A percentile compares a stretch with the other conserved stretches of the same genome.
phyloP scores from a whole-genome alignment of 2,329 filamentous ascomycete species.

The Drechslerella stenobrocha region DNA sequence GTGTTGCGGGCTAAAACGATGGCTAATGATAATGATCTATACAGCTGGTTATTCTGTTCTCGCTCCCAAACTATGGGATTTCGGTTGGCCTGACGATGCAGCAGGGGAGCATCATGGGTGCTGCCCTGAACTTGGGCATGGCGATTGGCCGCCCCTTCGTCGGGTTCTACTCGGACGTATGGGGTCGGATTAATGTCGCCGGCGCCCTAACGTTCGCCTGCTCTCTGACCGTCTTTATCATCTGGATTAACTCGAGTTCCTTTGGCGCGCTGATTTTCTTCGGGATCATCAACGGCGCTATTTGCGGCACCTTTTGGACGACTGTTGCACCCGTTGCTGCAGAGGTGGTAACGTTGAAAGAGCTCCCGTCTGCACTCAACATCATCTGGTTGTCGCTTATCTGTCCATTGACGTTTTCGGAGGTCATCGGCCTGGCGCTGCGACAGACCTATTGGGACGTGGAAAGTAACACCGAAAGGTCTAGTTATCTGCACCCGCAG shows the following conservation, averaged over 20 bases:
- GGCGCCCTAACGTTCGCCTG: slow-evolving; percentile 66
- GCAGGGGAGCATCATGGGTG: slow-evolving; percentile 72
- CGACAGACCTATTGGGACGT: slow-evolving; percentile 53
- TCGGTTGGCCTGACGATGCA: slow-evolving; percentile 68
- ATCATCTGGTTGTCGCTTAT: slow-evolving; percentile 73
- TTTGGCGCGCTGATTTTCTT: slow-evolving; percentile 73
- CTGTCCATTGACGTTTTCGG: slow-evolving; percentile 70
- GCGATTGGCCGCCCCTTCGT: slow-evolving; percentile 71
- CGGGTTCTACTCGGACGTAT: slow-evolving; percentile 70
- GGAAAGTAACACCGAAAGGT: slow-evolving; percentile 57
- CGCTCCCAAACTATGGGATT: slow-evolving; percentile 68
- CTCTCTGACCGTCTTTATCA: slow-evolving; percentile 67
- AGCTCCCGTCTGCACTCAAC: slow-evolving; percentile 70
- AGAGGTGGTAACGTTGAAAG: slow-evolving; percentile 71
- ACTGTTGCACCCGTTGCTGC: slow-evolving; percentile 70
- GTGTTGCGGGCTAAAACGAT: no score
- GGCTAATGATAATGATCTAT: slow-evolving; percentile 8
- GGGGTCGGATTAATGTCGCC: slow-evolving; percentile 75
- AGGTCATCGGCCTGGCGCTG: slow-evolving; percentile 64
- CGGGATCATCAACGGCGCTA: slow-evolving; percentile 66
- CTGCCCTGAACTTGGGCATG: slow-evolving; percentile 68
- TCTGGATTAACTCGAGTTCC: slow-evolving; percentile 70
- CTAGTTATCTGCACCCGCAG: slow-evolving; percentile 63
- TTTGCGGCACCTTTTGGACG: slow-evolving; percentile 73
- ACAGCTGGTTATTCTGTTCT: slow-evolving; percentile 39